These are phyloP conservation scores for Agaricus blazei DNA, from an alignment of 768 basidiomycete genomes.

Conservation along the genomic window DNA sequence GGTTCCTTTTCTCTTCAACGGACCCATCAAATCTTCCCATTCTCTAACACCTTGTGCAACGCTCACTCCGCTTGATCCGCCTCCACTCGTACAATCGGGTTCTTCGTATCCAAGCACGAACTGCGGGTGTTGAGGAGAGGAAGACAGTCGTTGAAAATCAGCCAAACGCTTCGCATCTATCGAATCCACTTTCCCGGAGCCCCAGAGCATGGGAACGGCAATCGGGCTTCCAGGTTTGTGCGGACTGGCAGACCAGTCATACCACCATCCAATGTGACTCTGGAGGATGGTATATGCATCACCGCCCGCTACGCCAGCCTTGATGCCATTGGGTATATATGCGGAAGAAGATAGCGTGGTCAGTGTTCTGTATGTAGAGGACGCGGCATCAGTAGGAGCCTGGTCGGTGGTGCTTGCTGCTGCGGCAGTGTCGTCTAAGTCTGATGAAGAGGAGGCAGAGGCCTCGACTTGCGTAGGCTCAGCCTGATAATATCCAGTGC, in stretches of 20 bases:
- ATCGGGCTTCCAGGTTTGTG: conserved; percentile 33
- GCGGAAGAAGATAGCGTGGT: conserved; percentile 4
- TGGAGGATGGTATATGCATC: conserved; percentile 34
- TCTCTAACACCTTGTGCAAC: conserved; percentile 33
- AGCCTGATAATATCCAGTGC: neutral
- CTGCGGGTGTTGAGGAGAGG: conserved; percentile 19
- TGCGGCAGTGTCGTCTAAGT: neutral
- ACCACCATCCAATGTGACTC: conserved; percentile 45
- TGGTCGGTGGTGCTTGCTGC: neutral
- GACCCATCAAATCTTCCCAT: conserved; percentile 39
- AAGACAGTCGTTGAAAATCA: conserved; percentile 28
- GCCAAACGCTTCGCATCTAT: conserved; percentile 33
- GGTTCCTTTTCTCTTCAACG: conserved; percentile 33
- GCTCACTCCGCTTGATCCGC: conserved; percentile 40
- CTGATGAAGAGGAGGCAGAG: neutral
- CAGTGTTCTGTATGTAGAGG: neutral
- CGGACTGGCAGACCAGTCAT: conserved; percentile 43
- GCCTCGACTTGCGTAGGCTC: neutral
- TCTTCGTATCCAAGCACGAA: conserved; percentile 44
- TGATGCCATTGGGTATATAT: conserved; percentile 37
- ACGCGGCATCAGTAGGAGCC: neutral
- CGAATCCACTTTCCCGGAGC: conserved; percentile 32
- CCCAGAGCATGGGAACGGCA: conserved; percentile 45
- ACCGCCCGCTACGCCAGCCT: conserved; percentile 43
- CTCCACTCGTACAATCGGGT: conserved; percentile 39